Conservation (phyloP, 257 asterid genomes). For the Solanum rostratum region DNA sequence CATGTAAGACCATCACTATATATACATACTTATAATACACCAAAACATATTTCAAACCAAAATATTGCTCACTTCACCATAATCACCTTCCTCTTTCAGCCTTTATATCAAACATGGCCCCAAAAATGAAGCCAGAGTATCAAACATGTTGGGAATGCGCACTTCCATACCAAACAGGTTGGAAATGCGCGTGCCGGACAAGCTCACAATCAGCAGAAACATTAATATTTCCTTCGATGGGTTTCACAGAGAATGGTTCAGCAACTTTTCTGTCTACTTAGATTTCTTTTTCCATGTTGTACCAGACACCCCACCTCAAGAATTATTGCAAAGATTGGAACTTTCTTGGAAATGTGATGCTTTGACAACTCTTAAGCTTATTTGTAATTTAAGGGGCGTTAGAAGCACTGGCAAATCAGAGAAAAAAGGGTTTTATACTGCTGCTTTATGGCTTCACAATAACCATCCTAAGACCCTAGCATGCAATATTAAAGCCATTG, state of each 20-base stretch:
- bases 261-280: conserved; percentile 2
- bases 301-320: conserved; percentile 8
- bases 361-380: conserved; percentile 4
- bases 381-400: conserved; percentile 18
- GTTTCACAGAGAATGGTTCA: neutral
- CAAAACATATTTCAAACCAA: neutral
- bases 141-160: neutral
- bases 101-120: neutral
- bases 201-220: neutral
- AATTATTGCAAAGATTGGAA: neutral
- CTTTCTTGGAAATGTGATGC: conserved; percentile 16
- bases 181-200: neutral
- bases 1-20: neutral
- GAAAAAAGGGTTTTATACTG: conserved; percentile 14
- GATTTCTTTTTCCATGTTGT: conserved; percentile 18
- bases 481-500: conserved; percentile 4
- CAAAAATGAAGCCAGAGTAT: neutral
- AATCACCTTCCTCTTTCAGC: neutral
- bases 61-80: neutral
- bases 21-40: neutral
- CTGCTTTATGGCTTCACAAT: conserved; percentile 7
- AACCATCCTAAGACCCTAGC: conserved; percentile 11
- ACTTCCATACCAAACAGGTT: neutral
- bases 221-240: neutral
- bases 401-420: conserved; percentile 20